A percentile compares a stretch with the other conserved stretches of the same genome.
These are phyloP conservation scores for Phytophthora cajani DNA, from an alignment of 352 stramenopile genomes.

Conservation along the genomic window DNA sequence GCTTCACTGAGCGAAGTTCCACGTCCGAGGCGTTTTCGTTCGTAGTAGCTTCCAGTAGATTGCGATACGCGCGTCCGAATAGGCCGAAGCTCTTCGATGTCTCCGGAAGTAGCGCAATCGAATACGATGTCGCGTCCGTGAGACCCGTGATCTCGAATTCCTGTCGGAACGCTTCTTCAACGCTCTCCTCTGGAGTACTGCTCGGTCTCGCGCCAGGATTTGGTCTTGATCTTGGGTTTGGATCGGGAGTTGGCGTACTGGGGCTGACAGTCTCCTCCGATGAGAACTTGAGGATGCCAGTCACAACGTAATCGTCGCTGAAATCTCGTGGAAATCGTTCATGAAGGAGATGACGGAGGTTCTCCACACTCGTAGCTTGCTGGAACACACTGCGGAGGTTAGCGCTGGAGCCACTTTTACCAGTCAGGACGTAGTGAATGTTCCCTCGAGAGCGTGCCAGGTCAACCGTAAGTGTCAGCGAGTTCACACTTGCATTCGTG, in stretches of 20 bases:
- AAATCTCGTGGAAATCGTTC: slow-evolving; percentile 21
- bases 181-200: background rate
- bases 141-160: slow-evolving; percentile 53
- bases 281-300: slow-evolving; percentile 27
- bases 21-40: slow-evolving; percentile 76
- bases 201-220: background rate
- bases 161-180: slow-evolving; percentile 22
- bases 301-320: slow-evolving; percentile 14
- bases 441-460: slow-evolving; percentile 47
- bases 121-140: slow-evolving; percentile 55
- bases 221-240: background rate
- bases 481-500: slow-evolving; percentile 57
- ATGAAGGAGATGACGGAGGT: slow-evolving; percentile 36
- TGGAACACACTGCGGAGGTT: slow-evolving; percentile 40
- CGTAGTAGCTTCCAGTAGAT: slow-evolving; percentile 56
- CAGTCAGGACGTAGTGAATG: slow-evolving; percentile 59
- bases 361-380: slow-evolving; percentile 37
- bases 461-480: slow-evolving; percentile 50
- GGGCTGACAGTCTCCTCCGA: slow-evolving; percentile 13
- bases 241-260: background rate
- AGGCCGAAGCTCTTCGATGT: slow-evolving; percentile 69
- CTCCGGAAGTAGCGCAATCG: slow-evolving; percentile 67
- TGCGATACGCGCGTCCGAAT: slow-evolving; percentile 52
- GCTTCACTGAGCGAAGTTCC: slow-evolving; percentile 29
- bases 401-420: background rate